These are phyloP conservation scores for Annulohypoxylon truncatum DNA, from an alignment of 2,329 filamentous ascomycete species.

Conservation along the genomic window DNA sequence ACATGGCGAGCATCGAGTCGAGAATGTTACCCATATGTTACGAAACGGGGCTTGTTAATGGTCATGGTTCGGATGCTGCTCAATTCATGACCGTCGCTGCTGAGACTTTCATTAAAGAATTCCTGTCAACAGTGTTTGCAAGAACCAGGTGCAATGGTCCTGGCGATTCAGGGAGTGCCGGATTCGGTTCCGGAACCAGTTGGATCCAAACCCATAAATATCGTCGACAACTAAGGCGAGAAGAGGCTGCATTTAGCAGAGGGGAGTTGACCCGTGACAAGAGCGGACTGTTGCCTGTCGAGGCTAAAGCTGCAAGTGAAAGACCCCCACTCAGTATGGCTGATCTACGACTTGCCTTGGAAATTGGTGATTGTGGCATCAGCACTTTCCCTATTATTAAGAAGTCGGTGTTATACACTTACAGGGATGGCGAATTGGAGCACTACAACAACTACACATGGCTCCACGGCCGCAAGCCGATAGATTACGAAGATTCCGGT, in stretches of 20 bases:
- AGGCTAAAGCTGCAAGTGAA: constrained; percentile 79
- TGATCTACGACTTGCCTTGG: constrained; percentile 80
- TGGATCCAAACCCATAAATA: constrained; percentile 86
- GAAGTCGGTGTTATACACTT: constrained; percentile 75
- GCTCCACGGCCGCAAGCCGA: constrained; percentile 54
- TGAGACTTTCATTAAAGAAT: constrained; percentile 75
- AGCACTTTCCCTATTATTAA: constrained; percentile 81
- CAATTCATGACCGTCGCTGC: constrained; percentile 73
- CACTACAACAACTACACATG: constrained; percentile 71
- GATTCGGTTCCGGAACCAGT: constrained; percentile 72
- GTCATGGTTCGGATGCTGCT: constrained; percentile 69
- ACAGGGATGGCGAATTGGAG: constrained; percentile 81
- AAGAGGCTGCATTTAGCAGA: constrained; percentile 78
- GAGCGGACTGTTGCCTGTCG: constrained; percentile 81
- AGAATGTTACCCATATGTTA: constrained; percentile 77
- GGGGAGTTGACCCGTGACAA: constrained; percentile 81
- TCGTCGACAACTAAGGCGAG: constrained; percentile 76
- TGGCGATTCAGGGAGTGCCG: constrained; percentile 69
- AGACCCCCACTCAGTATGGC: constrained; percentile 79
- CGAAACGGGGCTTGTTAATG: constrained; percentile 70
- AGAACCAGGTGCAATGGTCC: constrained; percentile 74
- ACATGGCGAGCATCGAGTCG: constrained; percentile 70
- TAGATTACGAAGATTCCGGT: constrained; percentile 46
- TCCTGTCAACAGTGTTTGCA: constrained; percentile 71
- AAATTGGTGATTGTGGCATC: constrained; percentile 80